Evolutionary conservation across 208 protist genomes (phyloP).

Genomic region (Leishmania braziliensis): DNA sequence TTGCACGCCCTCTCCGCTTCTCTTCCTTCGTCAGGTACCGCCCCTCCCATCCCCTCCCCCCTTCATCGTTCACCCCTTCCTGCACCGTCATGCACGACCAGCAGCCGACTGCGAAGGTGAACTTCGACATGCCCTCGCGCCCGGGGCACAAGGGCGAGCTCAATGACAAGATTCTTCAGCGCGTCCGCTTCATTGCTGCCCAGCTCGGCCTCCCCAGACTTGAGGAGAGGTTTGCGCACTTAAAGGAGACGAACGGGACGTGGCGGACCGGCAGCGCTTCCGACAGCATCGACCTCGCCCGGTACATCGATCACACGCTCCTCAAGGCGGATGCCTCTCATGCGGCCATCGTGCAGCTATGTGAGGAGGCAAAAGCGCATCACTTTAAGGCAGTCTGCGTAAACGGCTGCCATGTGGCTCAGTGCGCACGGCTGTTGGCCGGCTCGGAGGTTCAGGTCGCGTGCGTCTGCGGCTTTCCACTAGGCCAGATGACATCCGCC

Average conservation of each 20-base stretch:
- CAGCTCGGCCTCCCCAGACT: constrained; percentile 53
- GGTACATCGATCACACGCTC: constrained; percentile 94
- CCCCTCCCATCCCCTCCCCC: not conserved
- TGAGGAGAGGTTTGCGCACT: constrained; percentile 61
- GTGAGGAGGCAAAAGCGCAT: constrained; percentile 82
- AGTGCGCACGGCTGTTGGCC: constrained; percentile 47
- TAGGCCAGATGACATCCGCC: constrained; percentile 81
- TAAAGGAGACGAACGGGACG: constrained; percentile 45
- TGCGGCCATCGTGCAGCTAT: constrained; percentile 75
- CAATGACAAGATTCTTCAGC: constrained; percentile 57
- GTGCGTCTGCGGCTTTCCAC: constrained; percentile 91
- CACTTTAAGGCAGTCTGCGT: constrained; percentile 94
- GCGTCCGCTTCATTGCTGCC: constrained; percentile 47
- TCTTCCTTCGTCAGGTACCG: not conserved
- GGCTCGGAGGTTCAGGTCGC: constrained; percentile 62
- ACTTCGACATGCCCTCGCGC: constrained; percentile 45
- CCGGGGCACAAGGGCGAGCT: constrained; percentile 69
- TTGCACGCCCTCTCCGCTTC: not conserved
- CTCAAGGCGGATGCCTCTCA: constrained; percentile 82
- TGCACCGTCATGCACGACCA: not conserved
- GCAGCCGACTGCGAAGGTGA: constrained; percentile 19
- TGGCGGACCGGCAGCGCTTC: constrained; percentile 37
- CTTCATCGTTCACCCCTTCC: not conserved
- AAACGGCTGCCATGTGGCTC: constrained; percentile 79
- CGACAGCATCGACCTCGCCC: constrained; percentile 25